Evolutionary conservation across 495 filamentous ascomycete genomes (phyloP).

Genomic region (Collariella sp.): DNA sequence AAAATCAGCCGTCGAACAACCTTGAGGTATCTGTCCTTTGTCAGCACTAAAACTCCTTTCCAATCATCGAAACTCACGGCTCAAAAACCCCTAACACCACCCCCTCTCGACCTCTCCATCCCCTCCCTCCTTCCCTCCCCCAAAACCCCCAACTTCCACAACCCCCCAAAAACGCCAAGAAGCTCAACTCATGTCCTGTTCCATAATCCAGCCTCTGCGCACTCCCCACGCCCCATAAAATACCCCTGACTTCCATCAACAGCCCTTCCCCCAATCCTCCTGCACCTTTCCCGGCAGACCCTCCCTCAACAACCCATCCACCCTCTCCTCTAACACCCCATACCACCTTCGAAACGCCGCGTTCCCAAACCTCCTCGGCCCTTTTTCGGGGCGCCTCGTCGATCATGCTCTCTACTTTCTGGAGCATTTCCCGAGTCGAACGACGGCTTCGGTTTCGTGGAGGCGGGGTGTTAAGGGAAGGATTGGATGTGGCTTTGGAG

Average conservation of each 20-base stretch:
- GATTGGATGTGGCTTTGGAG: constrained; percentile 27
- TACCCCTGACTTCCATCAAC: constrained; percentile 59
- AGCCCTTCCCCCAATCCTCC: constrained; percentile 1
- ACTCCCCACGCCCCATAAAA: constrained; percentile 81
- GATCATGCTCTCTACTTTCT: constrained; percentile 54
- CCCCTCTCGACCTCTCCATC: constrained; percentile 48
- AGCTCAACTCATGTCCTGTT: constrained; percentile 91
- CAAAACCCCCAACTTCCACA: constrained; percentile 88
- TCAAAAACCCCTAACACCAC: constrained; percentile 75
- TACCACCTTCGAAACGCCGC: constrained; percentile 80
- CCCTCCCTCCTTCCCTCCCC: background rate
- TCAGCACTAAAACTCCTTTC: background rate
- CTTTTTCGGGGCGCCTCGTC: constrained; percentile 73
- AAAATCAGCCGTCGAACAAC: constrained; percentile 78
- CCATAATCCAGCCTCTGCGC: constrained; percentile 87
- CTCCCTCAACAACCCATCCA: constrained; percentile 49
- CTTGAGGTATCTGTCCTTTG: constrained; percentile 56
- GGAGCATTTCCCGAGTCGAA: constrained; percentile 55
- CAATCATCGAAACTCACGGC: constrained; percentile 47
- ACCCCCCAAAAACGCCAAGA: constrained; percentile 74
- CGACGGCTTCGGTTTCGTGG: constrained; percentile 43
- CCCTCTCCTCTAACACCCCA: constrained; percentile 52
- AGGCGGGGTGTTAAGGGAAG: constrained; percentile 31
- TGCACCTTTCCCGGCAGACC: constrained; percentile 23
- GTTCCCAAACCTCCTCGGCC: constrained; percentile 87